Conservation (phyloP, 495 filamentous ascomycete genomes). For the Daldinia childiae region DNA sequence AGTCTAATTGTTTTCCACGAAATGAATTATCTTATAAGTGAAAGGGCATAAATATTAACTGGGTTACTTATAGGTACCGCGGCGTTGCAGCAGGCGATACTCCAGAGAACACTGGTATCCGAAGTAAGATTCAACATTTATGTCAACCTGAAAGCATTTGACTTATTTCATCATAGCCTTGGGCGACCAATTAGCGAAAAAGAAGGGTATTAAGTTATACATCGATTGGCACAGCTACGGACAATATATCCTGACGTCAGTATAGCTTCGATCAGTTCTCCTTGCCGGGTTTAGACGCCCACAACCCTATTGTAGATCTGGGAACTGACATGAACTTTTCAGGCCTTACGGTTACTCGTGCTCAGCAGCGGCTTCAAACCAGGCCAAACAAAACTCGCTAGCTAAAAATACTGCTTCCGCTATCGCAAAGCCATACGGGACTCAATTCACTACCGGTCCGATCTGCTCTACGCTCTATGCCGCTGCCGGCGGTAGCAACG, state of each 20-base stretch:
- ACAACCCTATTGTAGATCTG: neutral
- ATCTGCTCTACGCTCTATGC: constrained; percentile 68
- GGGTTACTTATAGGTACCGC: constrained; percentile 35
- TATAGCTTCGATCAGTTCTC: constrained; percentile 2
- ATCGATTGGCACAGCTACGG: constrained; percentile 71
- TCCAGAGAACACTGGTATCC: constrained; percentile 47
- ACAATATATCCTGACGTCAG: constrained; percentile 56
- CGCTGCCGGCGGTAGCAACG: constrained; percentile 62
- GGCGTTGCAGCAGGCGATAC: constrained; percentile 48
- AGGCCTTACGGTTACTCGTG: constrained; percentile 54
- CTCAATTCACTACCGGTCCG: constrained; percentile 59
- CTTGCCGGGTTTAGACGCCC: neutral
- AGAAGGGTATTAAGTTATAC: constrained; percentile 65
- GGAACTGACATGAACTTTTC: constrained; percentile 15
- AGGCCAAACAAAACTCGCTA: constrained; percentile 56
- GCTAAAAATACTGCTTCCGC: constrained; percentile 49
- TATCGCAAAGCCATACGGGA: constrained; percentile 60
- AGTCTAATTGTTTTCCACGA: neutral
- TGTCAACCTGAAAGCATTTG: neutral
- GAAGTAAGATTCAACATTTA: constrained; percentile 26
- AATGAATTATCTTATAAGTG: neutral
- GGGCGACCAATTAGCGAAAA: constrained; percentile 52
- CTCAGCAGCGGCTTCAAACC: constrained; percentile 52
- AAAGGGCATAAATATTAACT: constrained; percentile 9
- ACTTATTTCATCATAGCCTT: constrained; percentile 35